A percentile compares a stretch with the other conserved stretches of the same genome.
Evolutionary conservation across 768 basidiomycete species (phyloP).

Genomic region (Hygrocybe coccinea): DNA sequence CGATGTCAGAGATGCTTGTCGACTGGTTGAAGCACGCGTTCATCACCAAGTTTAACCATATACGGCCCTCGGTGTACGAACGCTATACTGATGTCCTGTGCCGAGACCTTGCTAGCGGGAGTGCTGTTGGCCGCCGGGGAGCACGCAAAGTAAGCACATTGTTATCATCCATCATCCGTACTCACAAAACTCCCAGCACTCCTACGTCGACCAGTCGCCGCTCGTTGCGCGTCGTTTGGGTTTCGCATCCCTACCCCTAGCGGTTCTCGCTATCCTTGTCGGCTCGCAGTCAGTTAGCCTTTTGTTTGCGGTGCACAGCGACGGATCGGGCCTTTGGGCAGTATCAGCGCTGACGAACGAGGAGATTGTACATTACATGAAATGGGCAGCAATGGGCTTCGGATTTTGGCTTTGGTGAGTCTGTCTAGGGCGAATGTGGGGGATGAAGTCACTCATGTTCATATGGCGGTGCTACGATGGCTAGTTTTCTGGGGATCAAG

Average conservation of each 20-base stretch:
- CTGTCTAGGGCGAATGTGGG: background rate
- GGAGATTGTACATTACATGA: constrained; percentile 49
- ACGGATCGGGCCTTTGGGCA: constrained; percentile 43
- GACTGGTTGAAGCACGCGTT: constrained; percentile 99
- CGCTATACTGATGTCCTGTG: constrained; percentile 94
- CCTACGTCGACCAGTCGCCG: constrained; percentile 93
- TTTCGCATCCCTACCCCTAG: constrained; percentile 88
- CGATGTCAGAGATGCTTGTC: constrained; percentile 87
- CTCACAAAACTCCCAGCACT: constrained; percentile 48
- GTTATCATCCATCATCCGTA: background rate
- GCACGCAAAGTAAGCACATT: constrained; percentile 58
- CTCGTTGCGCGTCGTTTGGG: constrained; percentile 90
- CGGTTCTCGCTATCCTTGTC: constrained; percentile 74
- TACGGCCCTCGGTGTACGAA: constrained; percentile 91
- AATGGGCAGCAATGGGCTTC: constrained; percentile 61
- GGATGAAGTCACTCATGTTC: background rate
- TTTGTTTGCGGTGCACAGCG: constrained; percentile 48
- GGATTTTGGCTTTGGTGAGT: constrained; percentile 83
- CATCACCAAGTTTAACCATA: constrained; percentile 99
- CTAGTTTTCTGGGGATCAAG: constrained; percentile 79
- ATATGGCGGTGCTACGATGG: background rate
- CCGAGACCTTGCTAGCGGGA: constrained; percentile 81
- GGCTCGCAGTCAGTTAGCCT: constrained; percentile 66
- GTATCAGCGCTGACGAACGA: constrained; percentile 41
- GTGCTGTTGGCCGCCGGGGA: constrained; percentile 60